phyloP scores from a whole-genome alignment of 2,329 filamentous ascomycete species.

The Penicillium polonicum region DNA sequence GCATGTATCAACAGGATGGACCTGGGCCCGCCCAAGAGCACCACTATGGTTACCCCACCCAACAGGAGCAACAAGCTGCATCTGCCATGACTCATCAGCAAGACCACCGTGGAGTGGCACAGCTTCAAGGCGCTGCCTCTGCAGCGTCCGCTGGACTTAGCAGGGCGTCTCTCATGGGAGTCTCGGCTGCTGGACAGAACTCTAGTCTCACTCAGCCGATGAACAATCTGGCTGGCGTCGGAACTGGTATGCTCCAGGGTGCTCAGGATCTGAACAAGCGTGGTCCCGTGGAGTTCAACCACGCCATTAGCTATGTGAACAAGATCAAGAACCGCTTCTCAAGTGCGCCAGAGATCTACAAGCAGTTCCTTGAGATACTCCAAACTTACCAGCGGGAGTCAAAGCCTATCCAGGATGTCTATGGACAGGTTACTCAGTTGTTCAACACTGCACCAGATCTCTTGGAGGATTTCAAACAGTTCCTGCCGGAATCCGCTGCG shows the following conservation, averaged over 20 bases:
- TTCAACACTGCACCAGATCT: slow-evolving; percentile 94
- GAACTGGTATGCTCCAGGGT: slow-evolving; percentile 57
- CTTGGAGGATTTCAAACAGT: slow-evolving; percentile 97
- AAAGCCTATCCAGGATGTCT: slow-evolving; percentile 97
- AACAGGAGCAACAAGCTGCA: slow-evolving; percentile 49
- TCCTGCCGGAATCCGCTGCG: slow-evolving; percentile 84
- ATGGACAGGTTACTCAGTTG: slow-evolving; percentile 89
- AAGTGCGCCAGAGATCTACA: slow-evolving; percentile 96
- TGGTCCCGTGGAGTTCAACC: slow-evolving; percentile 96
- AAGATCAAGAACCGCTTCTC: slow-evolving; percentile 99
- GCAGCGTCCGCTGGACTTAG: slow-evolving; percentile 53
- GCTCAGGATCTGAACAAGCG: slow-evolving; percentile 70
- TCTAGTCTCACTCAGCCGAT: slow-evolving; percentile 52
- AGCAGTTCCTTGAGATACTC: slow-evolving; percentile 95
- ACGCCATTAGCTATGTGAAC: slow-evolving; percentile 98
- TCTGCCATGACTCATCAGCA: slow-evolving; percentile 57
- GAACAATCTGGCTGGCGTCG: slow-evolving; percentile 61
- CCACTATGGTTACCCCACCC: slow-evolving; percentile 44
- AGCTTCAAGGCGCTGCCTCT: slow-evolving; percentile 64
- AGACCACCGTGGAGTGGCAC: slow-evolving; percentile 64
- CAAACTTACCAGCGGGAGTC: slow-evolving; percentile 98
- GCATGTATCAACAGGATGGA: slow-evolving; percentile 38
- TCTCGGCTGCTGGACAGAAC: slow-evolving; percentile 45
- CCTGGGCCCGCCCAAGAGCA: slow-evolving; percentile 44
- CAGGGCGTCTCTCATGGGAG: slow-evolving; percentile 52